Evolutionary conservation across 768 basidiomycete genomes (phyloP), one percentile per base, ranked within the genome.

Genomic region (Tulasnella sp.): DNA sequence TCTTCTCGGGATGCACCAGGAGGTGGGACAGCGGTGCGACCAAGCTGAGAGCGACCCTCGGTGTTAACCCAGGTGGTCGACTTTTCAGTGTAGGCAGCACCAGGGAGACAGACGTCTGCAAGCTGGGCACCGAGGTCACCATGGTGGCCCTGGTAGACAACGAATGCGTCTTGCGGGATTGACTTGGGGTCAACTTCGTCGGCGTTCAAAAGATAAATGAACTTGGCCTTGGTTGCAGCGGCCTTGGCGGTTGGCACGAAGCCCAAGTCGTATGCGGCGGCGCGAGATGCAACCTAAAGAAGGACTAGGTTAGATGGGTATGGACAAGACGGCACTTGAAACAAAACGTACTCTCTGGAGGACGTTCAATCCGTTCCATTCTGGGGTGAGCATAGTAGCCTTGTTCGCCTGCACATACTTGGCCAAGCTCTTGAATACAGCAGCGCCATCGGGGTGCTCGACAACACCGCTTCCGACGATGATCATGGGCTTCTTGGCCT

Each of bases 101-200:
- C 95, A 21, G 98, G 98, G 24, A 99, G 87, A 85, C 94, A 95
- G 80, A 99, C 96, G 84, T 99, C 98, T n/a, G 98, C 98, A 34
- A 96, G 91, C 83, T 96, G 94, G 3, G 98, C 98, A 46, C 98
- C 97, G 77, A 95, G 88, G 85, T 99, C 98, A 83, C 98, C 98
- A 84, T 99, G 98, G 85, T 98, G 97, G 46, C 98, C 98, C 84
- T 99, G 98, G 85, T 99, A 99, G 19, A 99, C 97, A 71, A 99
- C 97, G 83, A 99, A 99, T 3, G 97, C 96, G 82, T 95, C 90
- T 79, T 90, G 87, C 40, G 98, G 97, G 80, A 99, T 97, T 3
- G 93, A 90, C 74, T 91, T 89, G 56, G 95, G 93, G 84, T 96
- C 91, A 77, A 99, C 86, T 83, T 98, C 97, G 83, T 99, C 98